phyloP scores from a whole-genome alignment of 2,329 filamentous ascomycete genomes.

The Alternaria consortialis region DNA sequence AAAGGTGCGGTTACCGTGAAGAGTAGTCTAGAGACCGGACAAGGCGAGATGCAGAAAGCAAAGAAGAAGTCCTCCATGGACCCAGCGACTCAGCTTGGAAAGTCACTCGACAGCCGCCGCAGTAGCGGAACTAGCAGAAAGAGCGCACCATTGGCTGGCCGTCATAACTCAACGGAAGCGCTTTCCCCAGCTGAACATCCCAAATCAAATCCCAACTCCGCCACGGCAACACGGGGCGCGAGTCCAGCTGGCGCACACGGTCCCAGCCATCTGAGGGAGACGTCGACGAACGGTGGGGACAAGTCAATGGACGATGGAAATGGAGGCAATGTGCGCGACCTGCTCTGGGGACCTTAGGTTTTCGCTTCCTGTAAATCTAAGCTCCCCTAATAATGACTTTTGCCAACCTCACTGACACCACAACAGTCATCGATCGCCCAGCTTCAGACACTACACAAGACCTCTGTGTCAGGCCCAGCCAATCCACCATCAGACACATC shows the following conservation, averaged over 20 bases:
- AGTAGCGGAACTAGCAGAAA: slow-evolving; percentile 89
- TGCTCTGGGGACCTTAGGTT: slow-evolving; percentile 55
- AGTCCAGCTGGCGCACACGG: slow-evolving; percentile 45
- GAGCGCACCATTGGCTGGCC: slow-evolving; percentile 60
- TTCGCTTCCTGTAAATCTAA: slow-evolving; percentile 43
- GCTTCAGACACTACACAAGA: slow-evolving; percentile 30
- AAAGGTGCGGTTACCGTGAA: slow-evolving; percentile 87
- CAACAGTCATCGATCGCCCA: slow-evolving; percentile 9
- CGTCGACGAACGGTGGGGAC: slow-evolving; percentile 34
- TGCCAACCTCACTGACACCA: slow-evolving; percentile 21
- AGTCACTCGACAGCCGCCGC: slow-evolving; percentile 88
- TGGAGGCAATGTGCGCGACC: slow-evolving; percentile 54
- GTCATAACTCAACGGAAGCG: slow-evolving; percentile 40
- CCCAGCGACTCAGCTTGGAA: slow-evolving; percentile 68
- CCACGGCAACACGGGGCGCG: slow-evolving; percentile 42
- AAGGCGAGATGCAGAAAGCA: slow-evolving; percentile 67
- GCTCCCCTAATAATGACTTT: slow-evolving; percentile 25
- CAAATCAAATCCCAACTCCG: slow-evolving; percentile 40
- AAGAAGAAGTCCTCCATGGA: slow-evolving; percentile 56
- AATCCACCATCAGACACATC: slow-evolving; percentile 23
- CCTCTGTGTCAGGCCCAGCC: slow-evolving; percentile 20
- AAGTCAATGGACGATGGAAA: slow-evolving; percentile 44
- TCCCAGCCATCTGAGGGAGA: slow-evolving; percentile 47
- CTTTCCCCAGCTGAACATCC: slow-evolving; percentile 32
- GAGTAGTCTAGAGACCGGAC: slow-evolving; percentile 84